phyloP scores from a whole-genome alignment of 169 alveolate genomes.

The Eimeria maxima region DNA sequence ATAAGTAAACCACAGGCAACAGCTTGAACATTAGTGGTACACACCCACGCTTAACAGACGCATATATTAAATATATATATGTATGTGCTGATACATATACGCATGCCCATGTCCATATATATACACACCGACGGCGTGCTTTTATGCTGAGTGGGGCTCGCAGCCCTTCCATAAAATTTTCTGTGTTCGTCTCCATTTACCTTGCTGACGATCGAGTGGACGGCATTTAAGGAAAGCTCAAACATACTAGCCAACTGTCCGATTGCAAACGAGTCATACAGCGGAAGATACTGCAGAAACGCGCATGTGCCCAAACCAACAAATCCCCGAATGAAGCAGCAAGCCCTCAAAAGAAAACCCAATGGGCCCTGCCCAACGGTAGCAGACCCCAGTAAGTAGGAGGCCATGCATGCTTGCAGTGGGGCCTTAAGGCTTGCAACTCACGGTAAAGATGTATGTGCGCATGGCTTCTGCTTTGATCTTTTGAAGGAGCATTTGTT shows the following conservation, averaged over 20 bases:
- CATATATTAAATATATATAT: too few relatives aligned
- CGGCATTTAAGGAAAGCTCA: slow-evolving; percentile 88
- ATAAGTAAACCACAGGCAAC: too few relatives aligned
- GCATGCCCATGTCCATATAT: not conserved
- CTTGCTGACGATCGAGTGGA: slow-evolving; percentile 94
- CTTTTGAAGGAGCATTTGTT: slow-evolving; percentile 90
- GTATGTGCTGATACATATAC: too few relatives aligned
- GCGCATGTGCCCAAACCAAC: slow-evolving; percentile 4
- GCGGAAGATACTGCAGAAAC: slow-evolving; percentile 85
- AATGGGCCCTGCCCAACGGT: not conserved
- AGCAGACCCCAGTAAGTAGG: not conserved
- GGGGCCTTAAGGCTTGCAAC: not conserved
- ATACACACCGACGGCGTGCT: not conserved
- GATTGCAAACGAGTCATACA: slow-evolving; percentile 93
- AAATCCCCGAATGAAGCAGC: not conserved
- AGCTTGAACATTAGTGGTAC: too few relatives aligned
- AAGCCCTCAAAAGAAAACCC: not conserved
- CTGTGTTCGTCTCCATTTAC: not conserved
- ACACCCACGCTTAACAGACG: too few relatives aligned
- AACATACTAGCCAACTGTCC: slow-evolving; percentile 93
- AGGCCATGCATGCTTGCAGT: not conserved
- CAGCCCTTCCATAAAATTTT: too few relatives aligned
- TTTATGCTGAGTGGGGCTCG: too few relatives aligned
- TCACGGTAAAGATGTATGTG: slow-evolving; percentile 93
- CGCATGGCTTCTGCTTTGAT: slow-evolving; percentile 97